Percentiles rank a stretch among this genome's conserved stretches.
Evolutionary conservation across 2,329 filamentous ascomycete genomes (phyloP).

Genomic region (Sphaerostilbella broomeana): DNA sequence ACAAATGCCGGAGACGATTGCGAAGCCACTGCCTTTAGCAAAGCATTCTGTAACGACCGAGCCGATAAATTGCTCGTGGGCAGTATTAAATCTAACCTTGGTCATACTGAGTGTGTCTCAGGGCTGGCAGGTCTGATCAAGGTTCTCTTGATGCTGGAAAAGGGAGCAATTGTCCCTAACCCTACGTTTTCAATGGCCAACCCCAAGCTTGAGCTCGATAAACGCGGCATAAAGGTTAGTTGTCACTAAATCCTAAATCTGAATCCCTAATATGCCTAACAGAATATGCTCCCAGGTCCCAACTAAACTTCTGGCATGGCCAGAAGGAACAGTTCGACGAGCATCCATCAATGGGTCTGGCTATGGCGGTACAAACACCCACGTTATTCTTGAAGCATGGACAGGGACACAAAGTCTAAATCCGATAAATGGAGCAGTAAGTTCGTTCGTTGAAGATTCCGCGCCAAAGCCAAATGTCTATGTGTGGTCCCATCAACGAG

Average conservation of each 20-base stretch:
- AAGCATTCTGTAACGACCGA: constrained; percentile 5
- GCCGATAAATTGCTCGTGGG: constrained; percentile 8
- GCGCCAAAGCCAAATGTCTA: constrained; percentile 3
- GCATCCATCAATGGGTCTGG: constrained; percentile 20
- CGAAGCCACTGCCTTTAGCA: constrained; percentile 9
- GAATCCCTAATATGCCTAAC: neutral
- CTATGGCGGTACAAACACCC: constrained; percentile 19
- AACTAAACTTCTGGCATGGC: constrained; percentile 13
- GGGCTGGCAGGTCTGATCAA: constrained; percentile 11
- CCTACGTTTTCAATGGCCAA: constrained; percentile 6
- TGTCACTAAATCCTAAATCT: neutral
- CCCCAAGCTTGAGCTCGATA: constrained; percentile 2
- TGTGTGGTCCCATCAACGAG: constrained; percentile 9
- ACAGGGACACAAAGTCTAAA: too few species aligned
- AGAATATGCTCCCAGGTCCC: constrained; percentile 13
- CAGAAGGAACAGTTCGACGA: constrained; percentile 10
- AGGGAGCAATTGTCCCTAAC: constrained; percentile 8
- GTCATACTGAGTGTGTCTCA: constrained; percentile 12
- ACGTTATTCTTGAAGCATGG: constrained; percentile 18
- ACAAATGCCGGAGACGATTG: constrained; percentile 12
- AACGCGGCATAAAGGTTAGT: constrained; percentile 2
- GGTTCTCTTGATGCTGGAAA: constrained; percentile 12
- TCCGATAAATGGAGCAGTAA: neutral
- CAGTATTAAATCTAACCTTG: constrained; percentile 11
- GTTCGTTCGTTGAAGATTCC: neutral